These are phyloP conservation scores for Carex myosuroides DNA, from an alignment of 176 grass and related monocot genomes.

Conservation along the genomic window DNA sequence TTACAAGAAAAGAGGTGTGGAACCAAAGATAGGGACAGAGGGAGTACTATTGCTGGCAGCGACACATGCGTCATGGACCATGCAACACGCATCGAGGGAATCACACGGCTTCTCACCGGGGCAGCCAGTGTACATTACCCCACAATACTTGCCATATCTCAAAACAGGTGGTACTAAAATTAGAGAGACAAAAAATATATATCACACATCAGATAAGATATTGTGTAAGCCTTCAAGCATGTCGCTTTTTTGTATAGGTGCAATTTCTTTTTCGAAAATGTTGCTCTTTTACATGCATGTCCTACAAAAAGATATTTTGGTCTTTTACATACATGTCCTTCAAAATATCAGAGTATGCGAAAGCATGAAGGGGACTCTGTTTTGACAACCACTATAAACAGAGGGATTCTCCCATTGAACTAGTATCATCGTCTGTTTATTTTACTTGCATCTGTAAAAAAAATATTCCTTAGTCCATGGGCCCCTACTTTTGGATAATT, in stretches of 20 bases:
- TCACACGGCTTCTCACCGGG: conserved; percentile 92
- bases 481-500: not conserved
- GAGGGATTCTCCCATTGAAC: not conserved
- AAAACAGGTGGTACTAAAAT: conserved; percentile 56
- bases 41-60: conserved; percentile 45
- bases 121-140: conserved; percentile 82
- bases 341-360: not conserved
- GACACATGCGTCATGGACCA: conserved; percentile 85
- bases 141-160: conserved; percentile 91
- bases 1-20: not conserved
- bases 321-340: not conserved
- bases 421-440: not conserved
- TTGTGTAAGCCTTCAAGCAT: not conserved
- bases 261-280: not conserved
- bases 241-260: not conserved
- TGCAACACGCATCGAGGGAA: conserved; percentile 83
- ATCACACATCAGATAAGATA: not conserved
- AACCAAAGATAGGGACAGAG: not conserved
- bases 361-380: not conserved
- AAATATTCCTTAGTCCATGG: not conserved
- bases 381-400: not conserved
- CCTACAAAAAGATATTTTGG: not conserved
- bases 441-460: not conserved
- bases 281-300: not conserved
- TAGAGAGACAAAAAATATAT: not conserved